phyloP scores from a whole-genome alignment of 2,329 filamentous ascomycete species.

The Colletotrichum musicola region DNA sequence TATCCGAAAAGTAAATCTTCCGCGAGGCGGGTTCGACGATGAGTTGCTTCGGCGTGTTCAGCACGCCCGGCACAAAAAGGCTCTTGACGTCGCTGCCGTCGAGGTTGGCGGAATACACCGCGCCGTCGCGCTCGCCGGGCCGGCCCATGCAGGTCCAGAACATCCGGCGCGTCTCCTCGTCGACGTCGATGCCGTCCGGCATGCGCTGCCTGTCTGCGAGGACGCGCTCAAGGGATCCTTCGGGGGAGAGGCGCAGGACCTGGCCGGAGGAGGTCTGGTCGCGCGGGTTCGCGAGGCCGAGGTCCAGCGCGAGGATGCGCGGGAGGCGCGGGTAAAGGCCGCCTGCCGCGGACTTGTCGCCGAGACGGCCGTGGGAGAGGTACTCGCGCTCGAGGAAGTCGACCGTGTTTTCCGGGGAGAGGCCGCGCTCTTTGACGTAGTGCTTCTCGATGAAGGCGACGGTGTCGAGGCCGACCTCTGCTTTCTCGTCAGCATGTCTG shows the following conservation, averaged over 20 bases:
- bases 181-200: constrained; percentile 60
- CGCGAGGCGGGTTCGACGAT: constrained; percentile 44
- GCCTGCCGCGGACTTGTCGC: constrained; percentile 56
- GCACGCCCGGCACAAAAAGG: constrained; percentile 56
- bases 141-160: constrained; percentile 66
- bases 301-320: constrained; percentile 33
- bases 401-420: constrained; percentile 54
- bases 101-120: constrained; percentile 58
- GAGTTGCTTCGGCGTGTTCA: constrained; percentile 65
- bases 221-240: constrained; percentile 40
- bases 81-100: constrained; percentile 60
- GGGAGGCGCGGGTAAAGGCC: constrained; percentile 53
- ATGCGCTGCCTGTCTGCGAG: constrained; percentile 46
- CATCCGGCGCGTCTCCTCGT: constrained; percentile 48
- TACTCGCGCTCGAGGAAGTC: constrained; percentile 59
- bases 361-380: constrained; percentile 60
- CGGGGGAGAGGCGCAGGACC: constrained; percentile 39
- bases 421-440: constrained; percentile 62
- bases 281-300: background rate
- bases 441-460: constrained; percentile 66
- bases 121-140: constrained; percentile 54
- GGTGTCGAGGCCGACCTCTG: constrained; percentile 64
- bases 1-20: constrained; percentile 58
- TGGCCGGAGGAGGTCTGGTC: constrained; percentile 13
- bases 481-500: constrained; percentile 30